Evolutionary conservation across 2,329 filamentous ascomycete genomes (phyloP).

Genomic region (Chalaropsis ovoidea): DNA sequence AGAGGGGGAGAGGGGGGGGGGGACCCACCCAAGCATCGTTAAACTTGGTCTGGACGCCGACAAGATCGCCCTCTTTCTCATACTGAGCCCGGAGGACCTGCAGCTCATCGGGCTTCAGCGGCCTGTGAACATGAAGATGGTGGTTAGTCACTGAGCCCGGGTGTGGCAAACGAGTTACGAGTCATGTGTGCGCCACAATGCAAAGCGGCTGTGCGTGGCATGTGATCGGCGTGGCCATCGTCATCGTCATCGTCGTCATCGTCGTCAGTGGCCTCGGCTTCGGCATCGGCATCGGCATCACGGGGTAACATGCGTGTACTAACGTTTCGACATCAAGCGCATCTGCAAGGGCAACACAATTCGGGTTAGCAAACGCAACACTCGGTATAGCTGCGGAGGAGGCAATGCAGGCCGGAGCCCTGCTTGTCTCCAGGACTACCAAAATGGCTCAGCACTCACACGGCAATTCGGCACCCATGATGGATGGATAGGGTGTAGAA

Average conservation of each 20-base stretch:
- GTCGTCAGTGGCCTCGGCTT: slow-evolving; percentile 19
- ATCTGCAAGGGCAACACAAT: slow-evolving; percentile 46
- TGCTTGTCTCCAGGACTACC: not conserved
- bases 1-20: not conserved
- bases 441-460: slow-evolving; percentile 33
- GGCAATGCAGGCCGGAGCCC: not conserved
- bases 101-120: slow-evolving; percentile 83
- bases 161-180: too few relatives aligned
- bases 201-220: not conserved
- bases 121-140: slow-evolving; percentile 41
- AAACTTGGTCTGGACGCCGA: slow-evolving; percentile 96
- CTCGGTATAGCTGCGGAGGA: not conserved
- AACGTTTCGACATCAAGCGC: slow-evolving; percentile 95
- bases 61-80: slow-evolving; percentile 94
- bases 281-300: not conserved
- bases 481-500: slow-evolving; percentile 27
- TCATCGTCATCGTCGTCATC: not conserved
- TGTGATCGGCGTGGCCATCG: not conserved
- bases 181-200: not conserved
- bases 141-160: not conserved
- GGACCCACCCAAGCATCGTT: slow-evolving; percentile 89
- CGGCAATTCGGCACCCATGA: slow-evolving; percentile 42
- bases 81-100: slow-evolving; percentile 88
- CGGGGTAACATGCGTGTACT: slow-evolving; percentile 29
- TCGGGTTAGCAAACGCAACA: slow-evolving; percentile 5